Evolutionary conservation across 1,284 basidiomycete species (phyloP).

Genomic region (Ustilago sp.): DNA sequence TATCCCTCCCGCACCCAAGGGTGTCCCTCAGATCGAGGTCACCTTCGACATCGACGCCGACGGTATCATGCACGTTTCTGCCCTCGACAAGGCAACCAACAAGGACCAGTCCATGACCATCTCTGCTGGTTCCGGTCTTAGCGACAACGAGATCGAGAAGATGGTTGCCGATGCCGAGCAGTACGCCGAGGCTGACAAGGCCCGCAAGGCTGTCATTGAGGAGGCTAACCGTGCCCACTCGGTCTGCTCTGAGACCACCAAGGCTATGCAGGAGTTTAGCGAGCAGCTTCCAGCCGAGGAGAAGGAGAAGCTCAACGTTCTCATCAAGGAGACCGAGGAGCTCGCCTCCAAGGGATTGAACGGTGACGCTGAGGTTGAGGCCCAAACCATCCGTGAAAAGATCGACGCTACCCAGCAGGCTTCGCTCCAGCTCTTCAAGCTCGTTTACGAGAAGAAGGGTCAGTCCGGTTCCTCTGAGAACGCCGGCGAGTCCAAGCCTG

Average conservation of each 20-base stretch:
- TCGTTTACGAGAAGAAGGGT: constrained; percentile 93
- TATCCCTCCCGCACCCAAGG: constrained; percentile 96
- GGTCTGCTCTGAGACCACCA: constrained; percentile 93
- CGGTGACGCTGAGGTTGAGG: constrained; percentile 82
- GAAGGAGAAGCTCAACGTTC: constrained; percentile 82
- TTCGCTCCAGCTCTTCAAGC: constrained; percentile 96
- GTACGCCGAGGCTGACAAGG: constrained; percentile 80
- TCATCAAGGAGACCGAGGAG: constrained; percentile 87
- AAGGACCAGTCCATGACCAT: constrained; percentile 99
- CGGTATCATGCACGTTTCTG: constrained; percentile 96
- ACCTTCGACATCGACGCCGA: constrained; percentile 99
- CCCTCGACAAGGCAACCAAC: constrained; percentile 95
- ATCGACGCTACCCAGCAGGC: constrained; percentile 96
- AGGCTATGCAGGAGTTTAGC: constrained; percentile 97
- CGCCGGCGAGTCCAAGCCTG: constrained; percentile 37
- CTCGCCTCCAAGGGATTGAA: constrained; percentile 90
- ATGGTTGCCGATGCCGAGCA: constrained; percentile 96
- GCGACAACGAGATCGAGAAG: constrained; percentile 95
- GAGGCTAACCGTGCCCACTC: constrained; percentile 97
- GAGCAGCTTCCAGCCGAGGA: constrained; percentile 92
- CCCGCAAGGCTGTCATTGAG: constrained; percentile 88
- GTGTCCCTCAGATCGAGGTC: constrained; percentile 98
- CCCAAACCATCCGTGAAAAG: constrained; percentile 90
- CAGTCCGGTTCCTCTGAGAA: constrained; percentile 72
- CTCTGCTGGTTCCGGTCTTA: constrained; percentile 94